A percentile compares a stretch with the other conserved stretches of the same genome.
These are phyloP conservation scores for Aspergillus sp. DNA, from an alignment of 2,329 filamentous ascomycete genomes.

Conservation along the genomic window DNA sequence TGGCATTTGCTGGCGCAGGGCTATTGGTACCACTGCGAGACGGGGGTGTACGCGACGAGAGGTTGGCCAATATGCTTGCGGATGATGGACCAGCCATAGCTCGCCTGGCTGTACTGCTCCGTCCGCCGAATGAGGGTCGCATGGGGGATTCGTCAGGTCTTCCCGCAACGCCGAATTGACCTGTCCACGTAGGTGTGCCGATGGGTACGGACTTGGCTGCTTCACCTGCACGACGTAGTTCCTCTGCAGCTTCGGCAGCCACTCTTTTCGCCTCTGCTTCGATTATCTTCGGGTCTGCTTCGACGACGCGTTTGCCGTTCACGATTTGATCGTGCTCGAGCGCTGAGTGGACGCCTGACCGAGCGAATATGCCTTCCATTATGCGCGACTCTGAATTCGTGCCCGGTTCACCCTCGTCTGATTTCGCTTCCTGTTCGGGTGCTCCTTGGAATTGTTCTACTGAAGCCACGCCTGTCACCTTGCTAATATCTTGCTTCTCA, in stretches of 20 bases:
- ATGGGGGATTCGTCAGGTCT: constrained; percentile 58
- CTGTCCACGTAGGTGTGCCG: constrained; percentile 92
- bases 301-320: constrained; percentile 68
- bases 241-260: constrained; percentile 73
- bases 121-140: constrained; percentile 47
- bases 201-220: constrained; percentile 71
- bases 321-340: constrained; percentile 92
- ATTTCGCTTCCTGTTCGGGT: not conserved
- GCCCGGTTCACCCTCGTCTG: constrained; percentile 6
- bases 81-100: constrained; percentile 41
- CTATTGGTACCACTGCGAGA: constrained; percentile 31
- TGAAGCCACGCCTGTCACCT: constrained; percentile 61
- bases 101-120: constrained; percentile 36
- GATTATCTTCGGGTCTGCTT: constrained; percentile 75
- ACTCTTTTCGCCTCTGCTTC: constrained; percentile 78
- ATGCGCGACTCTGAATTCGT: constrained; percentile 67
- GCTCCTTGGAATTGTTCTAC: constrained; percentile 63
- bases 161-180: constrained; percentile 75
- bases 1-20: constrained; percentile 46
- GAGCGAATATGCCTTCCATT: constrained; percentile 85
- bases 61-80: constrained; percentile 40
- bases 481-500: constrained; percentile 49
- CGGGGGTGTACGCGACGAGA: constrained; percentile 29
- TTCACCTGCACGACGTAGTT: constrained; percentile 71
- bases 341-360: constrained; percentile 82